Base-by-base conservation (phyloP, 2,329 filamentous ascomycete species). In the Keithomyces neogunnii region DNA sequence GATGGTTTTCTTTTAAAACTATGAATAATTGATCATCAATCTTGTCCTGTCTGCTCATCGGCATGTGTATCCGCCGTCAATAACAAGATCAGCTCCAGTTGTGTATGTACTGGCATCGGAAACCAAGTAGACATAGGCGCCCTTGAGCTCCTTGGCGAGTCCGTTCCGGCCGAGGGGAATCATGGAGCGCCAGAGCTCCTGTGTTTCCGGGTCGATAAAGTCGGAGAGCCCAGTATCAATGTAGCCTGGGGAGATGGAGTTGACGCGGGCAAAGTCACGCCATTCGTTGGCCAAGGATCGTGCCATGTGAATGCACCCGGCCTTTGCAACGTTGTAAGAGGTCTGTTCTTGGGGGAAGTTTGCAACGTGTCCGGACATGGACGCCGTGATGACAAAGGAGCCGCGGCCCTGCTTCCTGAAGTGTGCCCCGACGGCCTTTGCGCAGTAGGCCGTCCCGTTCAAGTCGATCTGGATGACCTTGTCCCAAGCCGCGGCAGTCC, bases 91-190 rank as follows among this genome's bases (percentile, higher is more conserved):
- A 3, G 79, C 73, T 3, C 81, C 88, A 10, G 87, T 90, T 4
- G 84, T 88, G 68, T 89, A 91, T 42, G 80, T 83, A 52, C 83
- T 82, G 4, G 87, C 87, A 65, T 91, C 86, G 47, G 80, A 85
- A 35, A 86, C 81, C 39, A 92, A 75, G 68, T 89, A 91, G 48
- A 91, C 73, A 65, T 86, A 92, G n/a, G 84, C 85, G 6, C 84
- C 85, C 72, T 88, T 88, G 58, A 89, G 72, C 73, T 90, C 86
- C 60, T 84, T 80, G 2, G 80, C 72, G 49, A 81, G 70, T 4
- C 84, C 86, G 61, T 88, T 81, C 59, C 86, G 73, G 39, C 77
- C 84, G 78, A 89, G 82, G 45, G 85, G 85, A 49, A 86, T 89
- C 77, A 88, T 88, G 62, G 79, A 77, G 62, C 78, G 77, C 86